Conservation (phyloP, 371 early-diverging fungal genomes). For the Amoeboaphelidium protococcarum region DNA sequence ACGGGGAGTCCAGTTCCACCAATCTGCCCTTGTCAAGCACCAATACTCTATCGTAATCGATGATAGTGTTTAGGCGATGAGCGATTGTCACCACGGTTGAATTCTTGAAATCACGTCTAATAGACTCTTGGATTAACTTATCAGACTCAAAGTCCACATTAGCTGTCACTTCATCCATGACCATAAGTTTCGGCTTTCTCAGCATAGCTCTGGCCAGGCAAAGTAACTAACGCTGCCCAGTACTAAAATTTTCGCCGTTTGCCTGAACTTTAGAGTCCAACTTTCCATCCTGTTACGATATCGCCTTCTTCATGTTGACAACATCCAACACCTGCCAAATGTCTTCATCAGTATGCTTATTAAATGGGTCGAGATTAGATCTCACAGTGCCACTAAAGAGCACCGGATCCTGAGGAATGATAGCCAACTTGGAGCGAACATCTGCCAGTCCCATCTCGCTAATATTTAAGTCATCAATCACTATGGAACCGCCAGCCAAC, state of each 20-base stretch:
- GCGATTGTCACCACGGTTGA: constrained; percentile 52
- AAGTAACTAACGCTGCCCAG: constrained; percentile 29
- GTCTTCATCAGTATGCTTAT: constrained; percentile 28
- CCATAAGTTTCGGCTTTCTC: constrained; percentile 9
- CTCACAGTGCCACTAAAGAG: not conserved
- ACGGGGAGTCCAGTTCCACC: constrained; percentile 15
- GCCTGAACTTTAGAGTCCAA: constrained; percentile 4
- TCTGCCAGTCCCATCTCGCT: not conserved
- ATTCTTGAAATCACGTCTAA: constrained; percentile 35
- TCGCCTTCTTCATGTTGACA: not conserved
- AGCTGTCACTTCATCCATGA: constrained; percentile 28
- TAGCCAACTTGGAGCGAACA: not conserved
- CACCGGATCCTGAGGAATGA: constrained; percentile 2
- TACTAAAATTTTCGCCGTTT: constrained; percentile 22
- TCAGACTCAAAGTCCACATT: constrained; percentile 25
- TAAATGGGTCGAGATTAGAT: constrained; percentile 27
- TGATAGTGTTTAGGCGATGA: constrained; percentile 48
- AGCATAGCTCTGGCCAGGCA: constrained; percentile 19
- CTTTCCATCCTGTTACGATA: not conserved
- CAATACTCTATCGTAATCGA: constrained; percentile 53
- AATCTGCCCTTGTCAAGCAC: constrained; percentile 46
- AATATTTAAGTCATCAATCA: constrained; percentile 1
- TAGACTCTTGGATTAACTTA: constrained; percentile 13
- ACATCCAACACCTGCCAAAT: constrained; percentile 42
- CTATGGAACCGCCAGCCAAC: not conserved